phyloP scores from a whole-genome alignment of 495 filamentous ascomycete species.

The Penicillium psychrofluorescens region DNA sequence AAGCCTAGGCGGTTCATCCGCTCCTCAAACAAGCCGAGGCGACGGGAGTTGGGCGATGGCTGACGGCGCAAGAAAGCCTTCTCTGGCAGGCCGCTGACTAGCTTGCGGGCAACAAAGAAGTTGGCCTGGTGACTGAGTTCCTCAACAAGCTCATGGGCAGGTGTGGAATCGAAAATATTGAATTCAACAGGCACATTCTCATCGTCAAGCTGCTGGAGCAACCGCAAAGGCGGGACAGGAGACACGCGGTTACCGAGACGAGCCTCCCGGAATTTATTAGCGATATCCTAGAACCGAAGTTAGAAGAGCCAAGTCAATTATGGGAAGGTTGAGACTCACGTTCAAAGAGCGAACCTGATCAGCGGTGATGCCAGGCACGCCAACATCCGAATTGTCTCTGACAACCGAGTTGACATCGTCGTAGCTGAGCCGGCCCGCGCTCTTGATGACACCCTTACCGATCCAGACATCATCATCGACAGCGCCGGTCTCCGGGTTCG shows the following conservation, averaged over 20 bases:
- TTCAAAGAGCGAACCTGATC: constrained; percentile 73
- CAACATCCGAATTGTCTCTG: constrained; percentile 48
- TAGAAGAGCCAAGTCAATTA: background rate
- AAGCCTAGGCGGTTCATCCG: constrained; percentile 88
- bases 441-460: constrained; percentile 90
- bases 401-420: constrained; percentile 78
- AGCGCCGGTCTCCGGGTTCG: constrained; percentile 68
- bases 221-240: constrained; percentile 74
- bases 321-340: constrained; percentile 38
- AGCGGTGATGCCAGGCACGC: constrained; percentile 50
- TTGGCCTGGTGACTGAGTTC: constrained; percentile 91
- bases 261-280: constrained; percentile 81
- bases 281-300: constrained; percentile 46
- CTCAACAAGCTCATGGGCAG: constrained; percentile 88
- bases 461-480: constrained; percentile 82
- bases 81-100: constrained; percentile 72
- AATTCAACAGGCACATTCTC: constrained; percentile 94
- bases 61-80: constrained; percentile 90
- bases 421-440: constrained; percentile 73
- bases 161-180: constrained; percentile 89
- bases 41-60: constrained; percentile 73
- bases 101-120: constrained; percentile 76
- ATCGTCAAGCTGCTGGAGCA: constrained; percentile 92
- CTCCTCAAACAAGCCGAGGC: constrained; percentile 83
- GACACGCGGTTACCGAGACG: constrained; percentile 72